These are phyloP conservation scores for Globisporangium polare DNA, from an alignment of 352 stramenopile species.

Conservation along the genomic window DNA sequence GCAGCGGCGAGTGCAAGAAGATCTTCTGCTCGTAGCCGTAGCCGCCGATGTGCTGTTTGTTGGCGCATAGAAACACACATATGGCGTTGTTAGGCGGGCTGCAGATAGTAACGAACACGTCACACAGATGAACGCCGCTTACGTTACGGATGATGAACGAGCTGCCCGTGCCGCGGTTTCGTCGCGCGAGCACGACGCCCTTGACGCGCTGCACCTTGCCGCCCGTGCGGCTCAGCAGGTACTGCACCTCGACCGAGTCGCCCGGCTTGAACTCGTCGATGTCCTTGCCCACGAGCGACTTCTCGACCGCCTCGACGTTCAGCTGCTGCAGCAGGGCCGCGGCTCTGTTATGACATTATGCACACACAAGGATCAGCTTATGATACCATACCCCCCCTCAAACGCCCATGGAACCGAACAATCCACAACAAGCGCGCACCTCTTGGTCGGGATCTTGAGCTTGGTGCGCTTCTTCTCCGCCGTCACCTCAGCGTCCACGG, in stretches of 20 bases:
- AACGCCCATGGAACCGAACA: background rate
- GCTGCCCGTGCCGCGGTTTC: constrained; percentile 77
- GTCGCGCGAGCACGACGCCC: constrained; percentile 73
- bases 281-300: constrained; percentile 54
- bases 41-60: constrained; percentile 67
- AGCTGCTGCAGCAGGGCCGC: constrained; percentile 66
- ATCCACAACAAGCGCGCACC: constrained; percentile 20
- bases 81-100: background rate
- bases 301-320: constrained; percentile 62
- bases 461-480: constrained; percentile 50
- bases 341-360: constrained; percentile 20
- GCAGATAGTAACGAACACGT: background rate
- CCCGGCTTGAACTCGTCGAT: constrained; percentile 74
- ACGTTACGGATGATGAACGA: constrained; percentile 87
- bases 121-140: constrained; percentile 19
- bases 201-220: constrained; percentile 72
- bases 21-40: constrained; percentile 89
- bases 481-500: constrained; percentile 15
- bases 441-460: constrained; percentile 79
- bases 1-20: constrained; percentile 83
- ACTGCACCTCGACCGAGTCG: constrained; percentile 80
- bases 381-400: background rate
- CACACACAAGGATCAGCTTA: background rate
- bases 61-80: background rate
- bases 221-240: constrained; percentile 70